A percentile compares a stretch with the other conserved stretches of the same genome.
phyloP scores from a whole-genome alignment of 345 rosid species.

The Populus deltoides region DNA sequence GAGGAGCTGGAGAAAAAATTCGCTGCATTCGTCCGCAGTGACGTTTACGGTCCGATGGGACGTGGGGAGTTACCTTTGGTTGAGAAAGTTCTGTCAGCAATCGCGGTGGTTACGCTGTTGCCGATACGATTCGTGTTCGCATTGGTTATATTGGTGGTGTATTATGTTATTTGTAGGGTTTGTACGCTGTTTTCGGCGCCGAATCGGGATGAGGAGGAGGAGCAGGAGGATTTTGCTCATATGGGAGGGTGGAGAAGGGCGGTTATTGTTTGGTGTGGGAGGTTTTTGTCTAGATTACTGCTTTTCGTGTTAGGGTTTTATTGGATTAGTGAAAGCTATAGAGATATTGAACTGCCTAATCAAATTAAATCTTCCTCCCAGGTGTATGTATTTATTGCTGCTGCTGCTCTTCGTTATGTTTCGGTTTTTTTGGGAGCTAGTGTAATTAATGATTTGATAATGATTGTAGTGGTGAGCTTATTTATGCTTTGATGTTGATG shows the following conservation, averaged over 20 bases:
- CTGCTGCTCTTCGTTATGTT: not conserved
- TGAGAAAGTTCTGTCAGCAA: conserved; percentile 58
- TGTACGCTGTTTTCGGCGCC: conserved; percentile 78
- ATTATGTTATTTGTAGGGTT: conserved; percentile 76
- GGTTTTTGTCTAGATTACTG: conserved; percentile 64
- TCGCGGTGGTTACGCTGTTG: conserved; percentile 65
- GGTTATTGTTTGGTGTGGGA: conserved; percentile 61
- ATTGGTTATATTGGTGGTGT: conserved; percentile 47
- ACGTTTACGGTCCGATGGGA: conserved; percentile 87
- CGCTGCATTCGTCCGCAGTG: conserved; percentile 80
- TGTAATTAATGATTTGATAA: not conserved
- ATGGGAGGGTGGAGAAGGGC: conserved; percentile 87
- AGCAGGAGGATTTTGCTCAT: conserved; percentile 92
- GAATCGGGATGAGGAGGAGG: conserved; percentile 53
- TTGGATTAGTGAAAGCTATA: conserved; percentile 62
- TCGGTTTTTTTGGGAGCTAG: not conserved
- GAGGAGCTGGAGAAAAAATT: conserved; percentile 81
- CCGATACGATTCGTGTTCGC: conserved; percentile 65
- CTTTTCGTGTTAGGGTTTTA: conserved; percentile 89
- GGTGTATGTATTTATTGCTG: conserved; percentile 23
- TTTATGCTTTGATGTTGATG: not conserved
- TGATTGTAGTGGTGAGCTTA: not conserved
- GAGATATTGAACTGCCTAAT: conserved; percentile 26
- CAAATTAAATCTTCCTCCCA: conserved; percentile 14
- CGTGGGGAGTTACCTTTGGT: conserved; percentile 62